These are phyloP conservation scores for Colletotrichum phormii DNA, from an alignment of 2,329 filamentous ascomycete genomes.

Conservation along the genomic window DNA sequence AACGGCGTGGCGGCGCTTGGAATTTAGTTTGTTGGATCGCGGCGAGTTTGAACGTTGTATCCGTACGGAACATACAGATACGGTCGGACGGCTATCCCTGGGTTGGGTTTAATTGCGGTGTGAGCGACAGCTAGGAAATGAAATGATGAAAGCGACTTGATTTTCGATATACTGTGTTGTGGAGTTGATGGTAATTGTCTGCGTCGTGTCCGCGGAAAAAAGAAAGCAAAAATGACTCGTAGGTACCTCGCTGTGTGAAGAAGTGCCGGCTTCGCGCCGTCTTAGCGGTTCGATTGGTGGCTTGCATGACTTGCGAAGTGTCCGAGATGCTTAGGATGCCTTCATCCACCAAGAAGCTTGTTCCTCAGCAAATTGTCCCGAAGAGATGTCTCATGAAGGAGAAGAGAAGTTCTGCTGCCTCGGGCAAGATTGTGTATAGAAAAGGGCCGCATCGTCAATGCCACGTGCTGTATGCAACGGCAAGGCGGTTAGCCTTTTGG, in stretches of 20 bases:
- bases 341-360: background rate
- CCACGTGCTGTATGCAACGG: background rate
- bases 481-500: background rate
- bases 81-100: background rate
- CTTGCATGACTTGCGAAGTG: slow-evolving; percentile 8
- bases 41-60: background rate
- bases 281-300: slow-evolving; percentile 8
- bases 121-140: background rate
- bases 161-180: background rate
- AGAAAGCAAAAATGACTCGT: slow-evolving; percentile 18
- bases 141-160: slow-evolving; percentile 13
- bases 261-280: background rate
- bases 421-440: background rate
- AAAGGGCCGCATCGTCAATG: background rate
- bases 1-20: background rate
- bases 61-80: background rate
- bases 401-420: background rate
- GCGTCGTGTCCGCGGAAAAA: background rate
- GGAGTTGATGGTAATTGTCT: background rate
- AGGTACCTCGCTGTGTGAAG: background rate
- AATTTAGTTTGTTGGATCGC: background rate
- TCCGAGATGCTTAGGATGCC: background rate
- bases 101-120: background rate
- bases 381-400: background rate
- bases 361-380: slow-evolving; percentile 10